Base-by-base conservation (phyloP, 179 eudicot genomes). In the Carnegiea gigantea region DNA sequence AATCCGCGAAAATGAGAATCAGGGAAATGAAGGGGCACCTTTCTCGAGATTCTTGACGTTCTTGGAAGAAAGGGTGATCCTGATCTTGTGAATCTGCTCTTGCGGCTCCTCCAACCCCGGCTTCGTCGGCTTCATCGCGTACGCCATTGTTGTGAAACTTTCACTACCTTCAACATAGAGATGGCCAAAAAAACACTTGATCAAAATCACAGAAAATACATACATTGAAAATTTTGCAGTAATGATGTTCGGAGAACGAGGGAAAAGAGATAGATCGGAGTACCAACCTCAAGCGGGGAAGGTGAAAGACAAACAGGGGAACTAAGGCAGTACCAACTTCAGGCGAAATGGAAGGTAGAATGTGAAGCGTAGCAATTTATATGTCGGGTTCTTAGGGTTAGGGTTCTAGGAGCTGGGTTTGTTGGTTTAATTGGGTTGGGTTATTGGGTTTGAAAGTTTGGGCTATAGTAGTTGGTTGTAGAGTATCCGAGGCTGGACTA, bases 1-100 rank as follows among this genome's bases (percentile, higher is more conserved):
- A 54, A 15, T 54, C 21, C 18, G 5, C 21, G 36, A 33, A 33
- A 54, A 54, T 15, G 62, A 15, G 62, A 54, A 21, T 1, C 23
- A 73, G 2, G 1, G 28, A 40, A 8, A 68, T 23, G 76, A 73
- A 23, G 5, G 4, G 2, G 53, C 23, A 94, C 98, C 98, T 88
- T 94, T 94, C 88, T 94, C 98, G 72, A 94, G 94, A 73, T 94
- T 93, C 86, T 93, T 93, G 5, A 94, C 97, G 78, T 92, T 86
- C 89, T 94, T 94, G n/a, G 98, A 94, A 30, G 98, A 90, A 11
- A 94, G 94, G 30, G 98, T 94, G 87, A 94, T 94, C 75, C 98
- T 86, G 84, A 94, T 94, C 91, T 91, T 93, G 88, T 94, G 97
- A 77, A 88, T 79, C 83, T 85, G 88, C 81, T 94, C 97, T 26